Conservation (phyloP, 371 early-diverging fungal species). For the Chytridiales sp. region DNA sequence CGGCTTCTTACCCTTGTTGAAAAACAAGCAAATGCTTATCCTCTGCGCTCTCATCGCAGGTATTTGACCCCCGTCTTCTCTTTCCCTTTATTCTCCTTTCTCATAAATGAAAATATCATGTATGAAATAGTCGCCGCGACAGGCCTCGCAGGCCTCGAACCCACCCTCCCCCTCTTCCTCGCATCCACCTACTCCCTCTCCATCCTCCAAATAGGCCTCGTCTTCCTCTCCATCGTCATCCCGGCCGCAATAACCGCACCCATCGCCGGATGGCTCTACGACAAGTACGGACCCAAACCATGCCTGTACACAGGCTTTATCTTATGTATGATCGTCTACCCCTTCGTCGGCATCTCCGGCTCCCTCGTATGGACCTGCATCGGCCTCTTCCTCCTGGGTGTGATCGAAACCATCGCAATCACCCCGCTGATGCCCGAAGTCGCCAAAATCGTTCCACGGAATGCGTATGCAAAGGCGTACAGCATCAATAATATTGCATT, state of each 20-base stretch:
- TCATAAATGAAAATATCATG: too few species aligned
- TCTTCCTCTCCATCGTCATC: constrained; percentile 63
- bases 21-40: too few species aligned
- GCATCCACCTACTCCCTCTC: constrained; percentile 5
- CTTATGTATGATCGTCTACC: not conserved
- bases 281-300: constrained; percentile 21
- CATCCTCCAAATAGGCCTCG: constrained; percentile 50
- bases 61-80: too few species aligned
- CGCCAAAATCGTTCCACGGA: not conserved
- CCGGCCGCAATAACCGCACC: constrained; percentile 61
- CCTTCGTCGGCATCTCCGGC: not conserved
- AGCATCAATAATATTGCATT: constrained; percentile 6
- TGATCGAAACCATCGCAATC: not conserved
- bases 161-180: constrained; percentile 27
- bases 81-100: too few species aligned
- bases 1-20: too few species aligned
- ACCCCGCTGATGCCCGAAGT: constrained; percentile 13
- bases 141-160: constrained; percentile 15
- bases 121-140: not conserved
- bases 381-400: constrained; percentile 2
- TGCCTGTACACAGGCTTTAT: too few species aligned
- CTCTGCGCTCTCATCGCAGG: too few species aligned
- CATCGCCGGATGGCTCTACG: constrained; percentile 59
- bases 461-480: constrained; percentile 13
- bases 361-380: not conserved